phyloP scores from a whole-genome alignment of 129 eudicot species.

The Silybum marianum region DNA sequence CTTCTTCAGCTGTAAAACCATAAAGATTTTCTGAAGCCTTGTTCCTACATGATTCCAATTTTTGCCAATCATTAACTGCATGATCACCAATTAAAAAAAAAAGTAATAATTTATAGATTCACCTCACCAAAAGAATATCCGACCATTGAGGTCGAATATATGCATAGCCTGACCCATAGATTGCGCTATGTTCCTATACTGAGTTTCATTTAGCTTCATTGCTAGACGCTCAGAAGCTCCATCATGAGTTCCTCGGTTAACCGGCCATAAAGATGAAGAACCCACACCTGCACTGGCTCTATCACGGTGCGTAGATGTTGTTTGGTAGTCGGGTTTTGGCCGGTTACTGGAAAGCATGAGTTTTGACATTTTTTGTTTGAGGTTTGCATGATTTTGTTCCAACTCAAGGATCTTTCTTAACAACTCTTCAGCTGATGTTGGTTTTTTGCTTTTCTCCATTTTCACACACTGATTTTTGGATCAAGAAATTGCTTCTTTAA shows the following conservation, averaged over 20 bases:
- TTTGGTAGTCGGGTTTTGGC: not conserved
- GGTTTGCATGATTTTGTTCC: constrained; percentile 56
- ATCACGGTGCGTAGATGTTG: too few relatives aligned
- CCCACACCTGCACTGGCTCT: too few relatives aligned
- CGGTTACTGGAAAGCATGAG: constrained; percentile 33
- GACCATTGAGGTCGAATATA: constrained; percentile 47
- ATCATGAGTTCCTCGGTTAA: not conserved
- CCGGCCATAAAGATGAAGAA: too few relatives aligned
- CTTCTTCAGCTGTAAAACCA: constrained; percentile 70
- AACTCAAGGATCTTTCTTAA: constrained; percentile 77
- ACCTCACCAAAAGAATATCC: constrained; percentile 63
- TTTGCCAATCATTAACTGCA: too few relatives aligned
- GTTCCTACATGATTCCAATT: constrained; percentile 50
- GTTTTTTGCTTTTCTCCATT: constrained; percentile 33
- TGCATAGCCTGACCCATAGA: constrained; percentile 78
- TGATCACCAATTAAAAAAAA: too few relatives aligned
- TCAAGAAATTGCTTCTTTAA: constrained; percentile 20
- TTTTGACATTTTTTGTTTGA: constrained; percentile 61
- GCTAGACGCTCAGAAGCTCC: constrained; percentile 28
- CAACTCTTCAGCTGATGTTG: constrained; percentile 66
- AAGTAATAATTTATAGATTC: too few relatives aligned
- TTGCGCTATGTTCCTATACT: constrained; percentile 69
- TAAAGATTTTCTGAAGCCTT: constrained; percentile 60
- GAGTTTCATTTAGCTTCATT: constrained; percentile 56
- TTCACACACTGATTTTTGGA: constrained; percentile 21